Evolutionary conservation across 208 protist species (phyloP), one percentile per base, ranked within the genome.

Genomic region (Ichthyophonus hoferi): DNA sequence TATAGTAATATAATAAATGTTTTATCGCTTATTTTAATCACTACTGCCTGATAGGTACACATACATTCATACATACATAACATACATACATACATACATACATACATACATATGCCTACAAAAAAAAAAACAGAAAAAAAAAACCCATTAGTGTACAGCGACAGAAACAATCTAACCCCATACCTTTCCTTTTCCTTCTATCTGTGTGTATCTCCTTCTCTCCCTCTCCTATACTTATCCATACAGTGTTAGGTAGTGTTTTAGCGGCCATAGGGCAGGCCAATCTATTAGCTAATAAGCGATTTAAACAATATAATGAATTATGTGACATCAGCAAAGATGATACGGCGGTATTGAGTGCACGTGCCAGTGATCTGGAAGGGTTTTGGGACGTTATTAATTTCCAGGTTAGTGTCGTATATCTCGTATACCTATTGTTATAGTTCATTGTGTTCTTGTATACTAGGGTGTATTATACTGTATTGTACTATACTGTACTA

Each of bases 301-400:
- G 87, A 24, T 89, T 89, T 37, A 35, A 41, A 14, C 87, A 89
- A 41, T 89, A 89, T 34, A 76, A 35, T 40, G 87, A 84, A 35
- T 35, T 89, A 7, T 89, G 87, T 41, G 76, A 89, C 1, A 58
- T 76, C 38, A 89, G 87, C 87, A 79, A 86, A 14, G 76, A 89
- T 38, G 34, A 89, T 14, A 84, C 67, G 12, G 87, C 79, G 33
- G 78, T 42, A 40, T 40, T 89, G 7, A 42, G 40, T 38, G 77
- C 87, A 33, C 35, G 77, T 37, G 38, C 87, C 1, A 38, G 34
- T 35, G 87, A 89, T 41, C 78, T 89, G 7, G 87, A 82, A 38
- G 87, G 87, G 34, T 89, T 89, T 34, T 89, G 87, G 87, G 87
- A 89, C 33, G 87, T 89, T 24, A 89, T 89, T 85, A 24, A 89